Conservation (phyloP, 1,284 basidiomycete species). For the Ganoderma resinaceum region DNA sequence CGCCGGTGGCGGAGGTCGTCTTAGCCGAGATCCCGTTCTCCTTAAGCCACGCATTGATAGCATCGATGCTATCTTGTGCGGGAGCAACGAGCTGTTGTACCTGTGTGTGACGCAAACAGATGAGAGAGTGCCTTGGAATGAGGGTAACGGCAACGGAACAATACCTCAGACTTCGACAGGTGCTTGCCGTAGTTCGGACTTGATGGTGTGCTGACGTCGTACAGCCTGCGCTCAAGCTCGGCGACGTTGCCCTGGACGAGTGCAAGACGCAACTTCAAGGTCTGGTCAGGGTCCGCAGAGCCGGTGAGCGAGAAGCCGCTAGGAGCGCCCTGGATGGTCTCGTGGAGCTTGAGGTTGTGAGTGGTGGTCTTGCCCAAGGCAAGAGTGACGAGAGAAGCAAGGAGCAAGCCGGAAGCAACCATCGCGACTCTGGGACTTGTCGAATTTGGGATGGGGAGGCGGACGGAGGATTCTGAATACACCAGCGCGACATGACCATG, state of each 20-base stretch:
- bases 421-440: slow-evolving; percentile 26
- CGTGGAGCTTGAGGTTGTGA: slow-evolving; percentile 40
- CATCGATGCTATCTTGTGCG: slow-evolving; percentile 40
- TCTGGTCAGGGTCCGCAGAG: slow-evolving; percentile 36
- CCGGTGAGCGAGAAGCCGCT: slow-evolving; percentile 39
- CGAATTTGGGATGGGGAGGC: not conserved
- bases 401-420: slow-evolving; percentile 32
- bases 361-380: slow-evolving; percentile 36
- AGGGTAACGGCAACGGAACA: not conserved
- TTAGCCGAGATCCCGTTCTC: slow-evolving; percentile 44
- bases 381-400: slow-evolving; percentile 36
- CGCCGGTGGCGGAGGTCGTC: slow-evolving; percentile 44
- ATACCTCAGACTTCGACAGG: slow-evolving; percentile 45
- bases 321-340: slow-evolving; percentile 36
- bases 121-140: not conserved
- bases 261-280: slow-evolving; percentile 43
- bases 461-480: slow-evolving; percentile 1
- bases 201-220: slow-evolving; percentile 44
- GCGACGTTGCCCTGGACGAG: slow-evolving; percentile 43
- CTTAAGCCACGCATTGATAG: slow-evolving; percentile 47
- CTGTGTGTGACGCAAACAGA: slow-evolving; percentile 29
- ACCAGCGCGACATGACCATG: not conserved
- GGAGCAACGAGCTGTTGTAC: slow-evolving; percentile 49
- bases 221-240: slow-evolving; percentile 45
- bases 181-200: slow-evolving; percentile 43